phyloP scores from a whole-genome alignment of 179 eudicot genomes.

The Beta corolliflora region DNA sequence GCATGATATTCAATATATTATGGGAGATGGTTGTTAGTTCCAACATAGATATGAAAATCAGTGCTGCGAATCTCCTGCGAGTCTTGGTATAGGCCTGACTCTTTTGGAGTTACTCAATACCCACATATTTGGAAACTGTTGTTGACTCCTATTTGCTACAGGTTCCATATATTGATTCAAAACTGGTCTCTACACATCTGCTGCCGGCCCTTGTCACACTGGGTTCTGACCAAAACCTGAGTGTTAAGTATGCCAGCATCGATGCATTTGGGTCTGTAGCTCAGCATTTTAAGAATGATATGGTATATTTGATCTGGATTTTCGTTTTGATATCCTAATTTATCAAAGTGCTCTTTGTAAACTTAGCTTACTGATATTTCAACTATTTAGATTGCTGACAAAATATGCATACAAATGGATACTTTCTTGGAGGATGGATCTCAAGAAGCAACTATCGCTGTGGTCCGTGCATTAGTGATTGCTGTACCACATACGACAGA shows the following conservation, averaged over 20 bases:
- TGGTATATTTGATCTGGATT: constrained; percentile 45
- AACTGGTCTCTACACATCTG: constrained; percentile 85
- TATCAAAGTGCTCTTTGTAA: constrained; percentile 6
- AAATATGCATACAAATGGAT: constrained; percentile 99
- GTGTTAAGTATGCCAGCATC: constrained; percentile 89
- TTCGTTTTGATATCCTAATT: background rate
- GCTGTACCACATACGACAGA: constrained; percentile 95
- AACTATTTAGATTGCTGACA: constrained; percentile 75
- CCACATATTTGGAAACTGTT: background rate
- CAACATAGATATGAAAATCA: constrained; percentile 66
- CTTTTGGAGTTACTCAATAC: background rate
- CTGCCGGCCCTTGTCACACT: constrained; percentile 97
- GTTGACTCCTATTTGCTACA: constrained; percentile 29
- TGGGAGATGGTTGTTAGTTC: constrained; percentile 99
- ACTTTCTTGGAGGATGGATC: constrained; percentile 99
- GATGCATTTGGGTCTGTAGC: constrained; percentile 99
- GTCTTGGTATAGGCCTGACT: constrained; percentile 59
- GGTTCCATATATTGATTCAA: constrained; percentile 92
- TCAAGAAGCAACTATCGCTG: constrained; percentile 91
- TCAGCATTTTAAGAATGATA: constrained; percentile 88
- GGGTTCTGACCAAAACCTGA: constrained; percentile 92
- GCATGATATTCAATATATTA: constrained; percentile 76
- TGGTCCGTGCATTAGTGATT: constrained; percentile 88
- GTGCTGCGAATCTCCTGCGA: constrained; percentile 86
- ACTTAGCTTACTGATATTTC: constrained; percentile 31